Percentiles rank a stretch among this genome's conserved stretches.
Conservation (phyloP, 495 filamentous ascomycete species). For the Articulospora tetracladia region DNA sequence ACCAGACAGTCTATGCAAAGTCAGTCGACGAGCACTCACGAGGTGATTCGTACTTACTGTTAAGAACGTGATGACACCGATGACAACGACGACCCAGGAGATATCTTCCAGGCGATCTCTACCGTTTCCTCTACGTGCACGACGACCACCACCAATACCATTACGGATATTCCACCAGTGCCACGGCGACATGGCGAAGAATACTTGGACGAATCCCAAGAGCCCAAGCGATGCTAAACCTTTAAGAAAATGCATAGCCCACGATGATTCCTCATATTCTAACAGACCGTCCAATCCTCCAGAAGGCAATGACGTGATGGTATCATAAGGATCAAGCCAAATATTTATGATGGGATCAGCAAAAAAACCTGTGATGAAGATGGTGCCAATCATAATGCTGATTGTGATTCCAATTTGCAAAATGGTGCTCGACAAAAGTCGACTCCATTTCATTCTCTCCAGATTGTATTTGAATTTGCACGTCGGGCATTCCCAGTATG, state of each 20-base stretch:
- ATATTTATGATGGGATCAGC: conserved; percentile 90
- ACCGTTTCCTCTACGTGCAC: conserved; percentile 55
- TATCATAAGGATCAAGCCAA: conserved; percentile 69
- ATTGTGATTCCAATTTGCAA: conserved; percentile 65
- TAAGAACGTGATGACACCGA: conserved; percentile 80
- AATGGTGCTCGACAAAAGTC: conserved; percentile 64
- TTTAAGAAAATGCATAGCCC: conserved; percentile 83
- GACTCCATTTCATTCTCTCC: conserved; percentile 70
- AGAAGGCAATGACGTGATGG: conserved; percentile 32
- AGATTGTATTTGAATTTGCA: conserved; percentile 84
- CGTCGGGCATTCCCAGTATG: conserved; percentile 86
- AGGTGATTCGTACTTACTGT: conserved; percentile 52
- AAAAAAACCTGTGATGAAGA: conserved; percentile 78
- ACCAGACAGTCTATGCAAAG: conserved; percentile 65
- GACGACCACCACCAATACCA: conserved; percentile 42
- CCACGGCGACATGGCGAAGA: conserved; percentile 70
- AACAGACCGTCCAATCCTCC: conserved; percentile 29
- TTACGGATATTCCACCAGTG: conserved; percentile 69
- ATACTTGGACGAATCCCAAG: conserved; percentile 77
- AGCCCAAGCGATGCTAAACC: conserved; percentile 81
- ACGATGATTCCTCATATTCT: conserved; percentile 45
- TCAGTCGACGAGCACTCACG: conserved; percentile 23
- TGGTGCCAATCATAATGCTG: conserved; percentile 60
- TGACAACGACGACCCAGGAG: conserved; percentile 70
- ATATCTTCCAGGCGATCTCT: conserved; percentile 69